phyloP scores from a whole-genome alignment of 106 monocot genomes.

The Acorus gramineus region DNA sequence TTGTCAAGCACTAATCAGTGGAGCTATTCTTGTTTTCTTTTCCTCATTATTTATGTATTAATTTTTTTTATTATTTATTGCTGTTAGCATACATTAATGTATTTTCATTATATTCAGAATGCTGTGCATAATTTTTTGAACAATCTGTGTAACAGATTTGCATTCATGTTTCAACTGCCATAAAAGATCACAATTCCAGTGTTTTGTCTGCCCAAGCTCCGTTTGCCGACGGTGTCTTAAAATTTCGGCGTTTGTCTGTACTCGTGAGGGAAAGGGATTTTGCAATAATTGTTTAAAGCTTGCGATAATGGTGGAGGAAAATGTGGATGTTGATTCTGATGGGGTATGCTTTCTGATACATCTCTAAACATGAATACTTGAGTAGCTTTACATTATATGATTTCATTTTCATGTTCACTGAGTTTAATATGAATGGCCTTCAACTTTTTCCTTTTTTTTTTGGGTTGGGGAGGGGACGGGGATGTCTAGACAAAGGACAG shows the following conservation, averaged over 20 bases:
- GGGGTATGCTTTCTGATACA: conserved; percentile 26
- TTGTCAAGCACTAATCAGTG: no score
- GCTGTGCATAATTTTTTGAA: no score
- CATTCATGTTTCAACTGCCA: conserved; percentile 53
- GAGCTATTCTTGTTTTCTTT: no score
- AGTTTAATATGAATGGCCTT: no score
- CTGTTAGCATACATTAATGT: neutral
- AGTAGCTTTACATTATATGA: neutral
- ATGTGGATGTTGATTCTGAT: conserved; percentile 40
- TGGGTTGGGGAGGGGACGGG: no score
- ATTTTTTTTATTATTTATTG: neutral
- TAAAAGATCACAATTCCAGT: conserved; percentile 35
- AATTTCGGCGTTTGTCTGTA: conserved; percentile 31
- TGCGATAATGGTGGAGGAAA: conserved; percentile 47
- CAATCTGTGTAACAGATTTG: conserved; percentile 34
- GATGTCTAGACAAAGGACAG: no score
- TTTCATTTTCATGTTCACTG: no score
- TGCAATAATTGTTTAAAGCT: conserved; percentile 57
- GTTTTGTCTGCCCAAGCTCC: conserved; percentile 55
- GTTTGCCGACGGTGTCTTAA: conserved; percentile 34
- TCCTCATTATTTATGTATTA: no score
- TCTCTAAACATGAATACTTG: neutral
- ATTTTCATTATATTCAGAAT: no score
- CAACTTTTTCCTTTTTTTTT: no score
- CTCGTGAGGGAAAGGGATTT: conserved; percentile 54